Base-by-base conservation (phyloP, 1,284 basidiomycete genomes). In the Neolentinus lepideus region DNA sequence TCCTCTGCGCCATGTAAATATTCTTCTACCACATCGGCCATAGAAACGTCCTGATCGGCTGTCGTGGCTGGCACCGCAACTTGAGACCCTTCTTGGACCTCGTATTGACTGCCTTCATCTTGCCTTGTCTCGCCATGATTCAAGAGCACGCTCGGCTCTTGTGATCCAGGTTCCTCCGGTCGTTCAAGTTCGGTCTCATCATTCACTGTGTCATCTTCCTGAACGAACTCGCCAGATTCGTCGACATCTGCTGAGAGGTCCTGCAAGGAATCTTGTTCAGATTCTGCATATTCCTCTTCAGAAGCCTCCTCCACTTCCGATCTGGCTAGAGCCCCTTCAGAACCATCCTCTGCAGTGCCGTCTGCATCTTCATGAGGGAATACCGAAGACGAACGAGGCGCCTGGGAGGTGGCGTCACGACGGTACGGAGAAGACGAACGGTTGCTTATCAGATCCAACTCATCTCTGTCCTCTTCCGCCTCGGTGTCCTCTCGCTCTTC, bases 381-480 rank as follows among this genome's bases (percentile, higher is more conserved):
- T 22, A 14, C 51, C 14, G 29, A 3, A 31, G 38, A 22, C 12
- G 45, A 47, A 46, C 16, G 38, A 25, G 11, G 27, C 19, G 29
- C 4, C 29, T 31, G 29, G 12, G 29, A 31, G 29, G 12, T 12
- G 12, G 29, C 12, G 29, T 12, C 29, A 31, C 29, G 6, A 4
- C 12, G 29, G 12, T 31, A n/a, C 29, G 56, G n/a, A 24, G 22
- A 1, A 2, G 21, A 25, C 24, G 45, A 48, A 16, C 35, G 58
- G 58, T 57, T 74, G 72, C 46, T 56, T 59, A 29, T 59, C 56
- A 27, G 61, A 57, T 19, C 57, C 53, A 52, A 72, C 56, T 72
- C 71, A 58, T 73, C 72, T 8, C 71, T 70, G 26, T 61, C 62
- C 25, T 68, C 69, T 27, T 50, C 47, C 10, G 9, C 45, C 24